A percentile compares a stretch with the other conserved stretches of the same genome.
Evolutionary conservation across 768 basidiomycete species (phyloP).

Genomic region (Termitomyces sp.): DNA sequence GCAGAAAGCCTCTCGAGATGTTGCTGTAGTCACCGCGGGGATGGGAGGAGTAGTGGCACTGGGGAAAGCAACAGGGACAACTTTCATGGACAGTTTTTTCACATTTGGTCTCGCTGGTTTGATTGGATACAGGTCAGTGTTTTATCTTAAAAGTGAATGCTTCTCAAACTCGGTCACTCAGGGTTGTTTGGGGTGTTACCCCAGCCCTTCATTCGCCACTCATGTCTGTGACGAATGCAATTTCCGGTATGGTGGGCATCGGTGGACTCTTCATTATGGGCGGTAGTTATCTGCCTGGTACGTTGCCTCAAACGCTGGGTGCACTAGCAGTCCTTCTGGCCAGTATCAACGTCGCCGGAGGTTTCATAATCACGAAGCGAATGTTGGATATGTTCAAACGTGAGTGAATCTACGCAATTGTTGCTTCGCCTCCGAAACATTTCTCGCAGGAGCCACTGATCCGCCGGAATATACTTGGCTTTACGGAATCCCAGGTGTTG

Average conservation of each 20-base stretch:
- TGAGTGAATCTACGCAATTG: constrained; percentile 21
- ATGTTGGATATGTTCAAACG: constrained; percentile 95
- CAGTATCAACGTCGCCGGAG: constrained; percentile 83
- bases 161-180: constrained; percentile 12
- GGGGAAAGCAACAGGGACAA: constrained; percentile 73
- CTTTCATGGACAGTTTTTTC: constrained; percentile 87
- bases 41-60: constrained; percentile 70
- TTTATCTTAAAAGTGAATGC: not conserved
- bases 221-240: constrained; percentile 89
- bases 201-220: constrained; percentile 86
- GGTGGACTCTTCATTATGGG: constrained; percentile 92
- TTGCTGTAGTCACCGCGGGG: constrained; percentile 66
- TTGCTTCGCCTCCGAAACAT: not conserved
- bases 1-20: constrained; percentile 75
- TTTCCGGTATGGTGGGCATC: constrained; percentile 54
- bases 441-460: constrained; percentile 59
- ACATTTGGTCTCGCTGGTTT: constrained; percentile 83
- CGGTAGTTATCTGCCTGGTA: constrained; percentile 77
- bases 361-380: constrained; percentile 84
- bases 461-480: constrained; percentile 87
- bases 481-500: constrained; percentile 71
- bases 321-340: constrained; percentile 83
- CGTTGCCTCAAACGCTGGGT: constrained; percentile 74
- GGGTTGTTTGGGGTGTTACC: constrained; percentile 86
- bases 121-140: constrained; percentile 57